These are phyloP conservation scores for Malus hybrid DNA, from an alignment of 331 rosid genomes.

Conservation along the genomic window DNA sequence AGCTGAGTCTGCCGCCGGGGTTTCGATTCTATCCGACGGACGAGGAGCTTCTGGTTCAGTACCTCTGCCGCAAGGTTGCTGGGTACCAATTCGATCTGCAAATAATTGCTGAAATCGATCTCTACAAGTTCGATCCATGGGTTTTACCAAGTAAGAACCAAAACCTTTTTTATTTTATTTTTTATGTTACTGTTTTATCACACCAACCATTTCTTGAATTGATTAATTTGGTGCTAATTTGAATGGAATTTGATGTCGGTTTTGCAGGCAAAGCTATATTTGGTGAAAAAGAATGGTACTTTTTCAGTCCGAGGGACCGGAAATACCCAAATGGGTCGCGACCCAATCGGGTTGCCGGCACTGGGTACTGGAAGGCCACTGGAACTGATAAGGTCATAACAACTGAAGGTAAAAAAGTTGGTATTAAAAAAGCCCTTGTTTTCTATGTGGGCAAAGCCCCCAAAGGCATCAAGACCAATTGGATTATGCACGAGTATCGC, in stretches of 20 bases:
- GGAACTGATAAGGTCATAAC: slow-evolving; percentile 81
- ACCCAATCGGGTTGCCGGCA: slow-evolving; percentile 91
- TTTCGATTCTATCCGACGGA: slow-evolving; percentile 88
- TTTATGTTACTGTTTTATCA: too few species aligned
- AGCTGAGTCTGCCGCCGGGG: slow-evolving; percentile 82
- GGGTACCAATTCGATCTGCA: slow-evolving; percentile 71
- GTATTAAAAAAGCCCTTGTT: slow-evolving; percentile 84
- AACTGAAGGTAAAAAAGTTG: slow-evolving; percentile 73
- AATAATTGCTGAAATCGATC: slow-evolving; percentile 71
- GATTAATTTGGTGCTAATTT: not conserved
- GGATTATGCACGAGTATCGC: slow-evolving; percentile 99
- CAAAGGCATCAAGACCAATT: slow-evolving; percentile 83
- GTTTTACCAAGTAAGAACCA: slow-evolving; percentile 57
- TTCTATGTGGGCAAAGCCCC: slow-evolving; percentile 94
- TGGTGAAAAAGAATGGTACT: slow-evolving; percentile 96
- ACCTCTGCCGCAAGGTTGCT: slow-evolving; percentile 82
- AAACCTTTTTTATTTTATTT: not conserved
- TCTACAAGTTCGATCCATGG: slow-evolving; percentile 96
- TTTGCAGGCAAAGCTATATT: slow-evolving; percentile 70
- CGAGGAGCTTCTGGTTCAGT: slow-evolving; percentile 89
- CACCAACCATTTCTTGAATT: not conserved
- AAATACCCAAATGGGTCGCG: slow-evolving; percentile 90
- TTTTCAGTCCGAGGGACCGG: slow-evolving; percentile 81
- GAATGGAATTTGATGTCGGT: not conserved
- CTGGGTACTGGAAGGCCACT: slow-evolving; percentile 97